Conservation (phyloP, 164 flowering plant species). For the Tinospora cordifolia region DNA sequence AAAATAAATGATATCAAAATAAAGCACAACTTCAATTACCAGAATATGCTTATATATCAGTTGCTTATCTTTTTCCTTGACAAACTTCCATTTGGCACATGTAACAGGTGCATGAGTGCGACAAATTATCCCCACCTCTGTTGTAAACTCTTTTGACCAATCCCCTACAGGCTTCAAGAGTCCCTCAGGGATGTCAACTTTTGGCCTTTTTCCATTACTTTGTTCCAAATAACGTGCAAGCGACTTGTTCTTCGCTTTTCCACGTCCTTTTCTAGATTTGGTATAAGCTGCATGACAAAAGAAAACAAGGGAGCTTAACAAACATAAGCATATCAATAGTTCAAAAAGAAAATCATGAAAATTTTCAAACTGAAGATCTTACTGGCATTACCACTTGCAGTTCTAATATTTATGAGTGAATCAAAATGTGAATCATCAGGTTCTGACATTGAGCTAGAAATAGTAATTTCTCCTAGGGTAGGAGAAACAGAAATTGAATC, state of each 20-base stretch:
- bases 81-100: not conserved
- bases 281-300: not conserved
- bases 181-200: not conserved
- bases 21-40: not conserved
- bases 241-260: not conserved
- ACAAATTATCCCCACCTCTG: constrained; percentile 6
- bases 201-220: not conserved
- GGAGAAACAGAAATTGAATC: not conserved
- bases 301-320: not conserved
- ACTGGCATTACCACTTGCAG: not conserved
- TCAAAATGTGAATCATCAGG: not conserved
- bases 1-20: not conserved
- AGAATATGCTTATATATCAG: not conserved
- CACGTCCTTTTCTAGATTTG: not conserved
- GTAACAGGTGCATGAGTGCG: constrained; percentile 2
- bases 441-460: not conserved
- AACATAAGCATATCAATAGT: not conserved
- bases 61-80: not conserved
- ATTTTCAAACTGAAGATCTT: not conserved
- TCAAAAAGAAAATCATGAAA: not conserved
- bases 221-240: not conserved
- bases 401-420: not conserved
- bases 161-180: not conserved
- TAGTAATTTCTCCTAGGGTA: not conserved
- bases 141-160: not conserved